phyloP scores from a whole-genome alignment of 441 rosid genomes.

The Adansonia madagascariensis region DNA sequence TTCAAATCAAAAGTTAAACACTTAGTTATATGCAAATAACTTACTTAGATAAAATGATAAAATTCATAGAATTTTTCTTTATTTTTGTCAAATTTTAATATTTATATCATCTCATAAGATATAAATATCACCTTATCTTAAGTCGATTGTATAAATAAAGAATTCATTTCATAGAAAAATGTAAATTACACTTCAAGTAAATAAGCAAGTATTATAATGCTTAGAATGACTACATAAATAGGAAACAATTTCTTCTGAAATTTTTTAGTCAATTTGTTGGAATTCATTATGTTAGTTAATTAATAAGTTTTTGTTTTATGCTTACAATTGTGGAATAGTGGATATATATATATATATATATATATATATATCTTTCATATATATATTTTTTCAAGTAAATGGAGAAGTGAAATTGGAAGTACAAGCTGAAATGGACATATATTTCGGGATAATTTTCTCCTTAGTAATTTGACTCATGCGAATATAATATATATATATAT shows the following conservation, averaged over 20 bases:
- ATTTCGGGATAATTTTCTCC: not conserved
- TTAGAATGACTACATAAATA: not conserved
- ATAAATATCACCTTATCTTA: not conserved
- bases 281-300: not conserved
- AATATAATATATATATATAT: no score
- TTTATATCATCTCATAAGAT: not conserved
- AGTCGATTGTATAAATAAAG: not conserved
- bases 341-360: no score
- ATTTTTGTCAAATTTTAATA: not conserved
- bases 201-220: not conserved
- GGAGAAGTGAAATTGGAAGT: not conserved
- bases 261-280: not conserved
- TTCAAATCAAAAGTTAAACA: no score
- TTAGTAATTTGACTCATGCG: not conserved
- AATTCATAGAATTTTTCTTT: no score
- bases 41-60: no score
- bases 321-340: not conserved
- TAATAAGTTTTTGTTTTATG: not conserved
- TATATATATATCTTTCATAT: no score
- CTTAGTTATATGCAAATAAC: no score
- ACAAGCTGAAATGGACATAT: not conserved
- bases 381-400: not conserved
- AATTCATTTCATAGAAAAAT: not conserved
- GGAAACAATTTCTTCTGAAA: not conserved
- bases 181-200: not conserved